Evolutionary conservation across 116 monocot genomes (phyloP).

Genomic region (Trichopus zeylanicus): DNA sequence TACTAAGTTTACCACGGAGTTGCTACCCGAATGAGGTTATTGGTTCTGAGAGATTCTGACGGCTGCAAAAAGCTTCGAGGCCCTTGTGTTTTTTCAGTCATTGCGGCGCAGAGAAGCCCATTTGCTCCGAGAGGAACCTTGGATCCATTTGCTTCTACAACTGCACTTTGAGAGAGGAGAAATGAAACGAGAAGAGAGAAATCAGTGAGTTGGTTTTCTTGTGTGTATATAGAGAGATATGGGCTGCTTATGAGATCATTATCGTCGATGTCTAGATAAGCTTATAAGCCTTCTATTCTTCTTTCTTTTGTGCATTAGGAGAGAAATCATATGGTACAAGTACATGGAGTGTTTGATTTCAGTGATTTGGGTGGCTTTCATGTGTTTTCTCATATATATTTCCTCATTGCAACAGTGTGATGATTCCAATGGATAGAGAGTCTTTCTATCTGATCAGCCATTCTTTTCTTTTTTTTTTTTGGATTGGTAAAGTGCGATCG

Average conservation of each 20-base stretch:
- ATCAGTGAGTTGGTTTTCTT: no score
- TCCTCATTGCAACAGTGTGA: neutral
- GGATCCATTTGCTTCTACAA: conserved; percentile 37
- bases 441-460: neutral
- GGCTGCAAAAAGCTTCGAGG: conserved; percentile 37
- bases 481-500: neutral
- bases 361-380: neutral
- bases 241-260: no score
- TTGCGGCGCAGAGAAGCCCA: conserved; percentile 13
- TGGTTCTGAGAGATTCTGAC: conserved; percentile 76
- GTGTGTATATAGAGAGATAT: no score
- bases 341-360: neutral
- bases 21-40: neutral
- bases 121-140: conserved; percentile 80
- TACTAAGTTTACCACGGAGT: neutral
- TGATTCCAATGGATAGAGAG: no score
- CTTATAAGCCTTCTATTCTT: neutral
- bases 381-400: neutral
- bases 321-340: neutral
- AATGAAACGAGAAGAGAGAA: no score
- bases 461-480: neutral
- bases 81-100: conserved; percentile 18
- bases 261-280: no score
- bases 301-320: neutral
- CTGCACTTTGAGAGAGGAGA: neutral